Conservation (phyloP, 139 green algal species). For the Pleodorina starrii region DNA sequence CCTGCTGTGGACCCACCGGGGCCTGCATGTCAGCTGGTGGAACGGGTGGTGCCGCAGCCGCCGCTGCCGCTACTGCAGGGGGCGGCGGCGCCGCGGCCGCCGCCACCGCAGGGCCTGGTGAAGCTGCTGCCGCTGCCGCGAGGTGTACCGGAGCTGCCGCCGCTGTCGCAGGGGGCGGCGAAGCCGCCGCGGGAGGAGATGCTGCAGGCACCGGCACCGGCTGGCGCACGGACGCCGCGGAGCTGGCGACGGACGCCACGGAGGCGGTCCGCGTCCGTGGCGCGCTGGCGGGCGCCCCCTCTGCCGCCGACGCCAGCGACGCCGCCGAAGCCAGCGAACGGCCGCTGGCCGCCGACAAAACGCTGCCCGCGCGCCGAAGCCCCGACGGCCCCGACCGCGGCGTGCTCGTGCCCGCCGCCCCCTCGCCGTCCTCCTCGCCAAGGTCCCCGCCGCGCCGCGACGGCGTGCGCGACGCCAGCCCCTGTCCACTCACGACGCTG, state of each 20-base stretch:
- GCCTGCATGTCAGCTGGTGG: too few relatives aligned
- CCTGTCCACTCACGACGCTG: not conserved
- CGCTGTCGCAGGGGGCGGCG: not conserved
- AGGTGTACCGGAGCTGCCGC: too few relatives aligned
- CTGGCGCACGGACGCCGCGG: not conserved
- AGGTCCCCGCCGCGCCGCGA: not conserved
- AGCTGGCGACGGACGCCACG: not conserved
- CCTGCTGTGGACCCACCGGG: too few relatives aligned
- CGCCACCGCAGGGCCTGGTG: too few relatives aligned
- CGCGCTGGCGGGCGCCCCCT: not conserved
- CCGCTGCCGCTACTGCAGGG: too few relatives aligned
- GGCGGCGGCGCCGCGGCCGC: too few relatives aligned
- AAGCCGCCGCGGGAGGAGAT: not conserved
- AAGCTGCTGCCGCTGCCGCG: too few relatives aligned
- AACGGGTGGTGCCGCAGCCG: too few relatives aligned
- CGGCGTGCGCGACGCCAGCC: not conserved
- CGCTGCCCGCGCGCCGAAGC: not conserved
- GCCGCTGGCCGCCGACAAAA: constrained; percentile 2
- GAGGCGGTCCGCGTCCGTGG: not conserved
- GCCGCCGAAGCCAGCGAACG: not conserved
- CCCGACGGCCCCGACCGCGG: not conserved
- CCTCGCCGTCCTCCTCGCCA: not conserved
- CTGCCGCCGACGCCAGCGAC: not conserved
- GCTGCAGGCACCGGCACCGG: not conserved
- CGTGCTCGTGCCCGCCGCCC: not conserved